These are phyloP conservation scores for Nicotiana undulata DNA, from an alignment of 257 asterid species.

Conservation along the genomic window DNA sequence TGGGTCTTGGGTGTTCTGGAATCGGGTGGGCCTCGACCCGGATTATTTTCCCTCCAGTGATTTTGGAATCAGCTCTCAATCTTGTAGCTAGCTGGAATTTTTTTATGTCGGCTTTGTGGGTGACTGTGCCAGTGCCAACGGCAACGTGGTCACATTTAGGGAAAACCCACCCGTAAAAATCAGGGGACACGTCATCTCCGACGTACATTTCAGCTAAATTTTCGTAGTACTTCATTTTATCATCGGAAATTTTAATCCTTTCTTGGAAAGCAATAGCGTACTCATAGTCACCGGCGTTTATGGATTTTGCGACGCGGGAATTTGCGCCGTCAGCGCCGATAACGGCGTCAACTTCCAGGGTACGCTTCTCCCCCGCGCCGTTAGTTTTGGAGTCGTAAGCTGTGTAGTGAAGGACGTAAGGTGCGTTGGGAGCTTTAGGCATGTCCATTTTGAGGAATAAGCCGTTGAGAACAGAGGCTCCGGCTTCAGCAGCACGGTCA, in stretches of 20 bases:
- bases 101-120: slow-evolving; percentile 84
- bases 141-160: slow-evolving; percentile 97
- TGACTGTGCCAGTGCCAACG: slow-evolving; percentile 91
- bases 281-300: slow-evolving; percentile 83
- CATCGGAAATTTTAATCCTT: slow-evolving; percentile 72
- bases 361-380: slow-evolving; percentile 61
- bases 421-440: slow-evolving; percentile 41
- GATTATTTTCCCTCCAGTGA: slow-evolving; percentile 63
- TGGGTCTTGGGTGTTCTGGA: slow-evolving; percentile 86
- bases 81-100: slow-evolving; percentile 71
- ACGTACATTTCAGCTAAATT: slow-evolving; percentile 83
- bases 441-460: slow-evolving; percentile 75
- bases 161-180: slow-evolving; percentile 94
- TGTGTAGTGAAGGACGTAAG: slow-evolving; percentile 66
- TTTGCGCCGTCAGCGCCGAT: slow-evolving; percentile 98
- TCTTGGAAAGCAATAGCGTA: slow-evolving; percentile 96
- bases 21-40: slow-evolving; percentile 92
- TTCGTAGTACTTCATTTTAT: slow-evolving; percentile 80
- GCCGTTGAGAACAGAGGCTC: slow-evolving; percentile 76
- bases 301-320: slow-evolving; percentile 80
- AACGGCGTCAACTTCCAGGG: slow-evolving; percentile 73
- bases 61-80: slow-evolving; percentile 72
- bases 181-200: slow-evolving; percentile 91
- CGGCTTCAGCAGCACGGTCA: slow-evolving; percentile 65
- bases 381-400: slow-evolving; percentile 56